Evolutionary conservation across 2,329 filamentous ascomycete species (phyloP).

Genomic region (Ophiostoma ulmi): DNA sequence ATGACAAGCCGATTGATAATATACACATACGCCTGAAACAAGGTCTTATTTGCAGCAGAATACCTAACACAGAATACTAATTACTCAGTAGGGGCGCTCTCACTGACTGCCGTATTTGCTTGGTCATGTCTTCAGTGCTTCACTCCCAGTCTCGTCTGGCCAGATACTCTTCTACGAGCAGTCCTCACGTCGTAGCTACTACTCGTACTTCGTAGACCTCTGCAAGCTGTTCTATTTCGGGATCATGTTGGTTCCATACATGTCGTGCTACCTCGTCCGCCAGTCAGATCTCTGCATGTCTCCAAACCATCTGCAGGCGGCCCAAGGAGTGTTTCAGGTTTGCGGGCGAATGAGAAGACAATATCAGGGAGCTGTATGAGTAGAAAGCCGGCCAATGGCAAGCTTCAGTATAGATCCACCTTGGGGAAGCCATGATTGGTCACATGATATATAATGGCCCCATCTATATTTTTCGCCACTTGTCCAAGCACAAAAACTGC

Average conservation of each 20-base stretch:
- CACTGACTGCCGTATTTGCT: not conserved
- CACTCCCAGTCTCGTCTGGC: not conserved
- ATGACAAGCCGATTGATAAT: not conserved
- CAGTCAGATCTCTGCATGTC: slow-evolving; percentile 13
- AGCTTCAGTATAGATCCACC: not conserved
- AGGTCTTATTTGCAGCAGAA: not conserved
- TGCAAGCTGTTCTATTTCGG: slow-evolving; percentile 20
- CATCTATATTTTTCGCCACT: not conserved
- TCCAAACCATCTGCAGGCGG: slow-evolving; percentile 20
- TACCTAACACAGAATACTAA: too few relatives aligned
- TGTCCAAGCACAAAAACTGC: slow-evolving; percentile 12
- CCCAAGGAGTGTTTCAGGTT: slow-evolving; percentile 22
- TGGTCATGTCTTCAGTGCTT: not conserved
- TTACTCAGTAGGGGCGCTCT: not conserved
- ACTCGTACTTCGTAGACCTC: not conserved
- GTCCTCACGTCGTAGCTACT: not conserved
- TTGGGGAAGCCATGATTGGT: not conserved
- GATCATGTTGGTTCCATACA: slow-evolving; percentile 16
- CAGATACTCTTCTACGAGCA: not conserved
- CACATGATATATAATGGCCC: not conserved
- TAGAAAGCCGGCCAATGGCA: not conserved
- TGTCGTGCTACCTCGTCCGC: slow-evolving; percentile 21
- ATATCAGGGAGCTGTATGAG: not conserved
- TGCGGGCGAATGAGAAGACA: not conserved
- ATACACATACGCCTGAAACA: not conserved